Percentiles rank a stretch among this genome's conserved stretches.
phyloP scores from a whole-genome alignment of 495 filamentous ascomycete species.

The Hyaloscypha hepaticicola region DNA sequence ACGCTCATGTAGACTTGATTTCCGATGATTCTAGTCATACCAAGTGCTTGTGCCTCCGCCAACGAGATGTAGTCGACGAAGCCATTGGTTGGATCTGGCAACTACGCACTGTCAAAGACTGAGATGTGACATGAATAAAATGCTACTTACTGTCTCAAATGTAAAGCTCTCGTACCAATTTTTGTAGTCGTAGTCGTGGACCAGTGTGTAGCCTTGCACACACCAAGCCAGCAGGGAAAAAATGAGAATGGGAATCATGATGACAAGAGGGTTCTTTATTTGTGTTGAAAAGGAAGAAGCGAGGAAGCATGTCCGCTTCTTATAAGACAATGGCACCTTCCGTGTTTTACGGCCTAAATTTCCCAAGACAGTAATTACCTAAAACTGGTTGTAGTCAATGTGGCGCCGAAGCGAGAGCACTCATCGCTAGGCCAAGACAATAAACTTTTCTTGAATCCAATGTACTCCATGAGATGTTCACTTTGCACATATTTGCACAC shows the following conservation, averaged over 20 bases:
- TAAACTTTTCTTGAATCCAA: no score
- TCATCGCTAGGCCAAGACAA: no score
- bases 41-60: constrained; percentile 44
- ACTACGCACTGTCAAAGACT: constrained; percentile 22
- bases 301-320: no score
- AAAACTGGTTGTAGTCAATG: no score
- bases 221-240: not conserved
- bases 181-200: constrained; percentile 13
- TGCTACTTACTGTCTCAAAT: constrained; percentile 29
- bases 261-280: not conserved
- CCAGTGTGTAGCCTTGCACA: not conserved
- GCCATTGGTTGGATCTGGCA: constrained; percentile 55
- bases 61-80: constrained; percentile 58
- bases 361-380: no score
- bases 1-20: constrained; percentile 52
- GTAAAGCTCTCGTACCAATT: constrained; percentile 28
- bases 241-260: constrained; percentile 5
- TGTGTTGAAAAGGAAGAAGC: not conserved
- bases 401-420: no score
- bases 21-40: constrained; percentile 49
- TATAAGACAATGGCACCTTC: no score
- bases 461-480: no score
- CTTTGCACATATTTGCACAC: no score
- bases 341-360: no score
- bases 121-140: no score